Percentiles rank a stretch among this genome's conserved stretches.
Conservation (phyloP, 108 stramenopile species). For the Nannochloropsis oceanica region DNA sequence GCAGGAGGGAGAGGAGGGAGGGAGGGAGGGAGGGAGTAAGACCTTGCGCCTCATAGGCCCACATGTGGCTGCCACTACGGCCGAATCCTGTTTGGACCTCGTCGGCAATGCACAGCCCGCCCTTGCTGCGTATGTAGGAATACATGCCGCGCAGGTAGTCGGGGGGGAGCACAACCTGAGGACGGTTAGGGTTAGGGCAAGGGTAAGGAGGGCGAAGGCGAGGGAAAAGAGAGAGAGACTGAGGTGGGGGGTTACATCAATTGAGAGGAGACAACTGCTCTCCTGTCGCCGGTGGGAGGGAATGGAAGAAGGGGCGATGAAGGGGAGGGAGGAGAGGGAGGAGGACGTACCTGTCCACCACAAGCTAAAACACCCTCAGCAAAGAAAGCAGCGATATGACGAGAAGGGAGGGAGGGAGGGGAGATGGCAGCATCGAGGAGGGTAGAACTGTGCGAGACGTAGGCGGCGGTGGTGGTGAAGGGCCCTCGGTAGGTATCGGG, state of each 20-base stretch:
- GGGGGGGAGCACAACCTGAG: slow-evolving; percentile 46
- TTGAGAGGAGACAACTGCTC: no score
- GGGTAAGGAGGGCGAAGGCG: no score
- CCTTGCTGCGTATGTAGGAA: slow-evolving; percentile 53
- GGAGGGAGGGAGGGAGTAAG: background rate
- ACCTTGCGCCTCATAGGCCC: slow-evolving; percentile 73
- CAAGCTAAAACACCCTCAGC: slow-evolving; percentile 77
- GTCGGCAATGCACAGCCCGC: slow-evolving; percentile 86
- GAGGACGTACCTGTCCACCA: slow-evolving; percentile 51
- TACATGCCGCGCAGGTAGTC: slow-evolving; percentile 54
- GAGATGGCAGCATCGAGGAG: background rate
- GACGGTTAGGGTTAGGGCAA: no score
- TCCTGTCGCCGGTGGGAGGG: no score
- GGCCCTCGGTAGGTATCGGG: slow-evolving; percentile 74
- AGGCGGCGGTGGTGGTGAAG: background rate
- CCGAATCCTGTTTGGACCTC: slow-evolving; percentile 95
- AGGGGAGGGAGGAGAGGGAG: background rate
- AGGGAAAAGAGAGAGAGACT: no score
- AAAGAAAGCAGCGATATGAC: slow-evolving; percentile 52
- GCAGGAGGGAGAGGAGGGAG: background rate
- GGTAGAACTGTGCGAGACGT: background rate
- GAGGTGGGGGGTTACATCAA: no score
- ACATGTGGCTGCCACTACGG: slow-evolving; percentile 57
- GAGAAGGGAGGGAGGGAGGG: background rate
- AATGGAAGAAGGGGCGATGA: no score